phyloP scores from a whole-genome alignment of 306 rosid genomes.

The Nissolia schottii region DNA sequence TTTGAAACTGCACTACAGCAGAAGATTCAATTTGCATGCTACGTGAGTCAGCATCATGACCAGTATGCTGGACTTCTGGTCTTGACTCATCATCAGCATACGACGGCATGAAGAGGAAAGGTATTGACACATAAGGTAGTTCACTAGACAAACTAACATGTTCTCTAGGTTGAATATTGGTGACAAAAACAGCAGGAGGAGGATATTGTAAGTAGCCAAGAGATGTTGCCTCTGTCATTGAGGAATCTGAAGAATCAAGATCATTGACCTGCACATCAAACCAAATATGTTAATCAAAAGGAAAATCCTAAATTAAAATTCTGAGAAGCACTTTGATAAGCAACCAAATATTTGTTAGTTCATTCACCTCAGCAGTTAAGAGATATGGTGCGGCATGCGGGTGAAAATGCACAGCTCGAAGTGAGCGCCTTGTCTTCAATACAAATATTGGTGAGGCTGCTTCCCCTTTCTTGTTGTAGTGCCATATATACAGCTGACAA shows the following conservation, averaged over 20 bases:
- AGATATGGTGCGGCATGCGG: slow-evolving; percentile 92
- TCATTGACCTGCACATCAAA: slow-evolving; percentile 77
- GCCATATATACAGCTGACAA: slow-evolving; percentile 88
- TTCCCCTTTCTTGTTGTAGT: slow-evolving; percentile 71
- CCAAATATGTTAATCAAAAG: slow-evolving; percentile 12
- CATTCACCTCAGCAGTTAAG: slow-evolving; percentile 85
- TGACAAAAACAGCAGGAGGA: slow-evolving; percentile 87
- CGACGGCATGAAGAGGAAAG: slow-evolving; percentile 67
- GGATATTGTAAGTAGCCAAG: slow-evolving; percentile 86
- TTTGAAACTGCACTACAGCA: slow-evolving; percentile 55
- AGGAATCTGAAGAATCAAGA: slow-evolving; percentile 84
- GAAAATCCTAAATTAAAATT: background rate
- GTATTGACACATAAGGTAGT: slow-evolving; percentile 60
- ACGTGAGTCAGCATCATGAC: slow-evolving; percentile 50
- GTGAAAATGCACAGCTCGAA: slow-evolving; percentile 96
- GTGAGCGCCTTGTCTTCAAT: slow-evolving; percentile 82
- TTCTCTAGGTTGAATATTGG: slow-evolving; percentile 66
- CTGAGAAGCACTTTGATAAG: background rate
- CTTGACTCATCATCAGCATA: slow-evolving; percentile 60
- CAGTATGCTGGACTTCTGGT: slow-evolving; percentile 46
- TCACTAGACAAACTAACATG: slow-evolving; percentile 55
- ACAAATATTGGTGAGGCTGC: slow-evolving; percentile 78
- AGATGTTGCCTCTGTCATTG: slow-evolving; percentile 86
- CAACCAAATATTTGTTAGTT: slow-evolving; percentile 6
- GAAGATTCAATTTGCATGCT: slow-evolving; percentile 61